phyloP scores from a whole-genome alignment of 1,284 basidiomycete species.

The Apiotrichum gracile region DNA sequence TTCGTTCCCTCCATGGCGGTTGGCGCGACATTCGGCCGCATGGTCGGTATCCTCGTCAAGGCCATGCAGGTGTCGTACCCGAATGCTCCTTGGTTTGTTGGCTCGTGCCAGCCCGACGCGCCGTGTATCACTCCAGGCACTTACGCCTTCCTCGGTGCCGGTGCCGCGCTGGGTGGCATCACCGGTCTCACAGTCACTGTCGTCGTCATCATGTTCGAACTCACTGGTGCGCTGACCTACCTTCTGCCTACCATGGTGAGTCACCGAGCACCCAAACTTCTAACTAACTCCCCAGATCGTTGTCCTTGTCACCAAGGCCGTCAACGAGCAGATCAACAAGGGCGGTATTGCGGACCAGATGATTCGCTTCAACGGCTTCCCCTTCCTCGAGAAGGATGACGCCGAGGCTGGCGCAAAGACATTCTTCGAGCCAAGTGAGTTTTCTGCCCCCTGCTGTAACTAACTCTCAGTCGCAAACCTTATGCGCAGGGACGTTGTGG shows the following conservation, averaged over 20 bases:
- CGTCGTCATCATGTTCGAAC: conserved; percentile 99
- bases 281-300: conserved; percentile 97
- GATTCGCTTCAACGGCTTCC: conserved; percentile 95
- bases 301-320: conserved; percentile 89
- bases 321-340: conserved; percentile 89
- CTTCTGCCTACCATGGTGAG: conserved; percentile 95
- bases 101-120: conserved; percentile 76
- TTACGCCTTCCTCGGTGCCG: conserved; percentile 90
- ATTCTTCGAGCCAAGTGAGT: conserved; percentile 78
- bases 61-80: conserved; percentile 83
- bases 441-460: too few relatives aligned
- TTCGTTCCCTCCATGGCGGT: conserved; percentile 98
- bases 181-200: conserved; percentile 97
- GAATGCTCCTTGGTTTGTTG: conserved; percentile 73
- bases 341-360: conserved; percentile 95
- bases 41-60: conserved; percentile 92
- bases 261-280: too few relatives aligned
- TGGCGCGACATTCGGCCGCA: conserved; percentile 89
- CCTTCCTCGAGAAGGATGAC: conserved; percentile 77
- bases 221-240: conserved; percentile 97
- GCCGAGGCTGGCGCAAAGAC: conserved; percentile 89
- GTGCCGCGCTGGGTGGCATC: conserved; percentile 89
- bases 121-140: conserved; percentile 98
- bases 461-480: conserved; percentile 65
- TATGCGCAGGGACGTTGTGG: conserved; percentile 75